Evolutionary conservation across 768 basidiomycete genomes (phyloP), one percentile per base, ranked within the genome.

Genomic region (Trametes meyenii): DNA sequence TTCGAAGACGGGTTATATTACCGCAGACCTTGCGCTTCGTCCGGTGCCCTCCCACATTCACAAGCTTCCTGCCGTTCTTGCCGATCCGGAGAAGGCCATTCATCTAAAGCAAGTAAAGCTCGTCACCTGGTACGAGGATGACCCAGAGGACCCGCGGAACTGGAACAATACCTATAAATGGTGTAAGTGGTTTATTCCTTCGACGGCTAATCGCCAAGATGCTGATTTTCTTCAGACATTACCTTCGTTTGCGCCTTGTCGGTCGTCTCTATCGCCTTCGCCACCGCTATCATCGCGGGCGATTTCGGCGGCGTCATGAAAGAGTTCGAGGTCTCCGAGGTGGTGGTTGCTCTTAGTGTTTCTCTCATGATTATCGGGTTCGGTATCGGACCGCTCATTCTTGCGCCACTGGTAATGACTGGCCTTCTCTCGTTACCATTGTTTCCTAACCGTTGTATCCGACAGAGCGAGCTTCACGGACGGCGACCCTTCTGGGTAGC

Each of bases 81-180:
- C 66, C 2, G 75, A 76, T 23, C 72, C 71, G 0, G 76, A 78
- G 54, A 77, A 77, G 52, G 76, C 72, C 13, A 65, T 70, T 5
- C 67, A 60, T 26, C 64, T 74, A 40, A 67, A 65, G 52, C 65
- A 73, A 38, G 63, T 74, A 55, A 69, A 74, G 52, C 67, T 79
- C 43, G 77, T 79, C 16, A 74, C 72, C 2, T 79, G 72, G 72
- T 69, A 66, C 51, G 72, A 70, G 19, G 67, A 75, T 58, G 79
- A 79, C 50, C 72, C 76, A 1, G 74, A 76, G 60, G 76, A 79
- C 67, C 78, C 78, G 14, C 70, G 75, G 42, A 77, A 76, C 35
- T 76, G 72, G 72, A 69, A 70, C 17, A 58, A 66, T 21, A 23
- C 62, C 50, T 73, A 72, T 65, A 70, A 70, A 53, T 75, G 73